phyloP scores from a whole-genome alignment of 2,329 filamentous ascomycete species.

The Grosmannia serpens region DNA sequence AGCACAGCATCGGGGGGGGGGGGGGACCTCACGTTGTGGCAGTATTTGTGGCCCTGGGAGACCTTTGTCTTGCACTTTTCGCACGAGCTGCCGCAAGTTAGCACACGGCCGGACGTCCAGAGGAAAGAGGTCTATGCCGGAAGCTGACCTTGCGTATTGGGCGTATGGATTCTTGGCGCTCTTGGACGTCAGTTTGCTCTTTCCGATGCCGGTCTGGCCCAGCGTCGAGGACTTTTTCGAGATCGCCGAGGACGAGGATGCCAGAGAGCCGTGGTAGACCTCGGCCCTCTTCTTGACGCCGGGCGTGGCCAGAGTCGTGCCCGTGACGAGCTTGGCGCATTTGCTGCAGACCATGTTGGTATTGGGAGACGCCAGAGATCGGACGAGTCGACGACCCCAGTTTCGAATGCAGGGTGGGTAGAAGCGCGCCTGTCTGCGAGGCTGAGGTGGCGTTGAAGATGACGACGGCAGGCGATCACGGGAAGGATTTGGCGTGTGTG shows the following conservation, averaged over 20 bases:
- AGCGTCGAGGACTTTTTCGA: constrained; percentile 38
- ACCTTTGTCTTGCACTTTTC: constrained; percentile 51
- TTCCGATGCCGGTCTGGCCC: constrained; percentile 46
- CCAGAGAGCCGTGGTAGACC: constrained; percentile 51
- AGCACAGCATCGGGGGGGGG: too few relatives aligned
- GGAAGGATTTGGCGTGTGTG: background rate
- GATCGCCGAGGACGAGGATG: constrained; percentile 28
- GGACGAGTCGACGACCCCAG: too few relatives aligned
- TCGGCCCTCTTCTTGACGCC: constrained; percentile 56
- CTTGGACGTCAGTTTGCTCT: constrained; percentile 55
- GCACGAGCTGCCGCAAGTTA: constrained; percentile 31
- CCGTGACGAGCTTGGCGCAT: constrained; percentile 49
- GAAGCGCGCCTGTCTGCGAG: background rate
- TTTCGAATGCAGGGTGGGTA: background rate
- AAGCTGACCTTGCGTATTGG: constrained; percentile 37
- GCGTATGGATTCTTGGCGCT: constrained; percentile 56
- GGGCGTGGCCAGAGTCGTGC: constrained; percentile 50
- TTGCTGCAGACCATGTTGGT: constrained; percentile 43
- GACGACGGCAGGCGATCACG: background rate
- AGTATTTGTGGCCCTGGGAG: constrained; percentile 48
- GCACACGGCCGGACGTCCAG: background rate
- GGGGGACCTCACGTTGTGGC: constrained; percentile 26
- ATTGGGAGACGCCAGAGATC: background rate
- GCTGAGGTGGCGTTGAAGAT: background rate
- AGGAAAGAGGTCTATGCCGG: background rate